Evolutionary conservation across 768 basidiomycete species (phyloP).

Genomic region (Termitomyces sp.): DNA sequence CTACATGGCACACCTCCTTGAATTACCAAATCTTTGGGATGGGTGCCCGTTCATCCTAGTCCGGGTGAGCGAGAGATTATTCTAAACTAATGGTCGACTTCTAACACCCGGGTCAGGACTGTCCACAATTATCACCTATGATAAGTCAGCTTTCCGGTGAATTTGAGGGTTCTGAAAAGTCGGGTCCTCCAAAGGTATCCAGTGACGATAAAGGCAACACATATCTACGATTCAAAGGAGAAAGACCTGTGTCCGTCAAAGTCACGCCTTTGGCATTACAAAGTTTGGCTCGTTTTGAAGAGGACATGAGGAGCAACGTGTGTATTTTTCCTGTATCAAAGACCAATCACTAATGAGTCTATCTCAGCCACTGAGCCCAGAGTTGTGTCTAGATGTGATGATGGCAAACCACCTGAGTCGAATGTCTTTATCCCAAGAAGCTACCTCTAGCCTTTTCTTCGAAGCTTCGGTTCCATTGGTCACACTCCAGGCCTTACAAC

Average conservation of each 20-base stretch:
- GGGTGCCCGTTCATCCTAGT: constrained; percentile 39
- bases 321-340: constrained; percentile 12
- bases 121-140: constrained; percentile 11
- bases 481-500: constrained; percentile 41
- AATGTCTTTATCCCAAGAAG: constrained; percentile 19
- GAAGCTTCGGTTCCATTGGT: constrained; percentile 37
- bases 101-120: constrained; percentile 16
- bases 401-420: constrained; percentile 32
- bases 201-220: constrained; percentile 23
- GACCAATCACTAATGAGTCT: background rate
- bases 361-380: constrained; percentile 26
- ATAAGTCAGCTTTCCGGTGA: background rate
- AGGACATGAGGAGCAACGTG: constrained; percentile 44
- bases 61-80: constrained; percentile 27
- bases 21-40: constrained; percentile 37
- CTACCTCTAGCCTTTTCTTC: constrained; percentile 23
- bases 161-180: background rate
- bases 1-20: constrained; percentile 32
- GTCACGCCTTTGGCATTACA: constrained; percentile 54
- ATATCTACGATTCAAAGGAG: constrained; percentile 35
- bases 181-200: background rate
- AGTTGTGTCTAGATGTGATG: constrained; percentile 36
- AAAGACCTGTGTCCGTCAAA: constrained; percentile 31
- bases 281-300: constrained; percentile 36
- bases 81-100: background rate